Evolutionary conservation across 2,329 filamentous ascomycete genomes (phyloP).

Genomic region (Aspergillus persii): DNA sequence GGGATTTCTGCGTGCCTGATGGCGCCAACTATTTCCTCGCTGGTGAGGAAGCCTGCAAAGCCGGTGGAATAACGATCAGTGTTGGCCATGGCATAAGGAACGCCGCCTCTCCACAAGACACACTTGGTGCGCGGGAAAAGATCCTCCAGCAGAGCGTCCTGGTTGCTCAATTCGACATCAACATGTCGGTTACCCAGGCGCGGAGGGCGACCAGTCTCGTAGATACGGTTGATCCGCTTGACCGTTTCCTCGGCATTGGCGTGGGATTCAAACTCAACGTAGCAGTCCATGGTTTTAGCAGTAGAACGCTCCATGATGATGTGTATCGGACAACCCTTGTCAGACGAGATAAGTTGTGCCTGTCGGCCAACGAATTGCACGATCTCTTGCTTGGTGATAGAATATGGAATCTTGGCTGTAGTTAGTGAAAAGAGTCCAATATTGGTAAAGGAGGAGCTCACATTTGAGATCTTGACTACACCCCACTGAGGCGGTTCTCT

Average conservation of each 20-base stretch:
- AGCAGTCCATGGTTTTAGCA: constrained; percentile 57
- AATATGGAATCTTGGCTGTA: constrained; percentile 47
- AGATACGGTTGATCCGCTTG: constrained; percentile 35
- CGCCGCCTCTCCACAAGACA: constrained; percentile 44
- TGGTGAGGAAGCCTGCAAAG: constrained; percentile 52
- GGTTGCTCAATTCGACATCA: constrained; percentile 45
- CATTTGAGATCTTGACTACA: constrained; percentile 38
- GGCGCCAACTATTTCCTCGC: constrained; percentile 49
- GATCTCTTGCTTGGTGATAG: constrained; percentile 50
- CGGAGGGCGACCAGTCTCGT: constrained; percentile 37
- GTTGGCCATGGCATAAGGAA: constrained; percentile 33
- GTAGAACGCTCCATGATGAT: constrained; percentile 58
- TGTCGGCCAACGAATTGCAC: constrained; percentile 47
- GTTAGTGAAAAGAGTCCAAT: constrained; percentile 4
- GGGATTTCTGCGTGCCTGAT: constrained; percentile 50
- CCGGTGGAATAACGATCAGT: constrained; percentile 47
- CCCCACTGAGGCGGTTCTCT: constrained; percentile 22
- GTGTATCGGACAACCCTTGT: constrained; percentile 49
- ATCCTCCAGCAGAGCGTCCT: constrained; percentile 50
- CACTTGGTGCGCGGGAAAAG: constrained; percentile 54
- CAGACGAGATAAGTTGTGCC: constrained; percentile 37
- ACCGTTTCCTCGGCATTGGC: constrained; percentile 41
- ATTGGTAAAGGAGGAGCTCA: constrained; percentile 20
- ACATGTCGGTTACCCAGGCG: constrained; percentile 50
- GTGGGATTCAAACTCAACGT: constrained; percentile 44